phyloP scores from a whole-genome alignment of 208 protist species.

The Wallacemonas collosoma region DNA sequence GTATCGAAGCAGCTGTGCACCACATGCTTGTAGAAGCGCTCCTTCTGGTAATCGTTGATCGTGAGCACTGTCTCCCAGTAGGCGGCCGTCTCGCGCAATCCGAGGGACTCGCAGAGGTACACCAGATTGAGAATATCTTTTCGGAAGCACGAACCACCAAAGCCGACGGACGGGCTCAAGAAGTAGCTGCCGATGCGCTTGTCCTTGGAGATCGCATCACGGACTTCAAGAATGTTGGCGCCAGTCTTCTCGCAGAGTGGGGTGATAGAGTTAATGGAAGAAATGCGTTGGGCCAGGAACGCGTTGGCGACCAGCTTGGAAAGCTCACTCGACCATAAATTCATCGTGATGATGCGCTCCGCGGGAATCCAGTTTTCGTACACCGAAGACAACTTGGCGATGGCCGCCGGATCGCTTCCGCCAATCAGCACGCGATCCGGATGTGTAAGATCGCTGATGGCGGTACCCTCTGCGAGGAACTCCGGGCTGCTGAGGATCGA shows the following conservation, averaged over 20 bases:
- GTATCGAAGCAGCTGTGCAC: constrained; percentile 93
- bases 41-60: constrained; percentile 97
- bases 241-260: constrained; percentile 93
- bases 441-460: constrained; percentile 86
- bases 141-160: constrained; percentile 97
- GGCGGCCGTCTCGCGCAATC: constrained; percentile 92
- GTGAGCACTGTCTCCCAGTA: constrained; percentile 96
- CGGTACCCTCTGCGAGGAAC: constrained; percentile 96
- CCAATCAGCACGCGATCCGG: constrained; percentile 98
- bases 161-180: constrained; percentile 92
- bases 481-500: constrained; percentile 97
- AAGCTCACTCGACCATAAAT: constrained; percentile 96
- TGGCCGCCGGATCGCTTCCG: constrained; percentile 52
- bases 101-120: constrained; percentile 94
- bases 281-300: constrained; percentile 97
- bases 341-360: constrained; percentile 93
- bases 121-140: constrained; percentile 98
- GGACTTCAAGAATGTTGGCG: constrained; percentile 86
- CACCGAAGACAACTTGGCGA: constrained; percentile 67
- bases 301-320: constrained; percentile 98
- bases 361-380: constrained; percentile 93
- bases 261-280: constrained; percentile 96
- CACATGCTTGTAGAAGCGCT: constrained; percentile 90
- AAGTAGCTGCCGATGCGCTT: constrained; percentile 94
- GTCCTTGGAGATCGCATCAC: constrained; percentile 84